Percentiles rank a stretch among this genome's conserved stretches.
These are phyloP conservation scores for Diutina scorzettiae DNA, from an alignment of 1,139 yeast species.

Conservation along the genomic window DNA sequence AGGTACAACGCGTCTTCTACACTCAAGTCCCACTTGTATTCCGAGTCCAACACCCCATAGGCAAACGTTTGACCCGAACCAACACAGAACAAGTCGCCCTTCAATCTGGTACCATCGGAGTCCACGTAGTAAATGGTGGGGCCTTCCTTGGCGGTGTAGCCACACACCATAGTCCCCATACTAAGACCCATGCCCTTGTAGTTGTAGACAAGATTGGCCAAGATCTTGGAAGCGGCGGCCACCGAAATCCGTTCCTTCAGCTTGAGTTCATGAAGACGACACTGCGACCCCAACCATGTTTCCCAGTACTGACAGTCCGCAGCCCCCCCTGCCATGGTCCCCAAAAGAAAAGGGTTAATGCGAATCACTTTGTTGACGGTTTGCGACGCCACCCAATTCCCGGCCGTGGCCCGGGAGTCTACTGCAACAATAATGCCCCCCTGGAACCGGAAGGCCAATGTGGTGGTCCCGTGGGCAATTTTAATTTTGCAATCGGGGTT, in stretches of 20 bases:
- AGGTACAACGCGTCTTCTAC: constrained; percentile 90
- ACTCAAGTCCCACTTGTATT: constrained; percentile 77
- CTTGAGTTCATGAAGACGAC: constrained; percentile 87
- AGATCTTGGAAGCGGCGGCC: constrained; percentile 92
- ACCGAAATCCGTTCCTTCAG: constrained; percentile 92
- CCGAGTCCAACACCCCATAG: constrained; percentile 94
- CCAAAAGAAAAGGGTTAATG: constrained; percentile 87
- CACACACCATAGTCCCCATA: constrained; percentile 99
- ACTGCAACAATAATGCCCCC: constrained; percentile 96
- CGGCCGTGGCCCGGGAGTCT: constrained; percentile 97
- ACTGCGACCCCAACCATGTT: constrained; percentile 95
- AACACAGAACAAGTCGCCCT: constrained; percentile 92
- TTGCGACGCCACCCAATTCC: constrained; percentile 96
- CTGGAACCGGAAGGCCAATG: constrained; percentile 89
- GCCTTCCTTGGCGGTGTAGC: constrained; percentile 89
- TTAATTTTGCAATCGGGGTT: constrained; percentile 93
- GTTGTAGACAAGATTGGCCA: constrained; percentile 79
- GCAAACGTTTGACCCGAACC: constrained; percentile 99
- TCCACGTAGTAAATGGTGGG: constrained; percentile 95
- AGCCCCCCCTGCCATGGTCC: constrained; percentile 99
- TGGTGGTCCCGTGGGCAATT: constrained; percentile 97
- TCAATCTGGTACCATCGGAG: constrained; percentile 91
- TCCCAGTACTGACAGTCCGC: constrained; percentile 99
- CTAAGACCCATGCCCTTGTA: constrained; percentile 98
- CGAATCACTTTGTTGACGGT: constrained; percentile 96